These are phyloP conservation scores for Salix purpurea DNA, from an alignment of 345 rosid species.

Conservation along the genomic window DNA sequence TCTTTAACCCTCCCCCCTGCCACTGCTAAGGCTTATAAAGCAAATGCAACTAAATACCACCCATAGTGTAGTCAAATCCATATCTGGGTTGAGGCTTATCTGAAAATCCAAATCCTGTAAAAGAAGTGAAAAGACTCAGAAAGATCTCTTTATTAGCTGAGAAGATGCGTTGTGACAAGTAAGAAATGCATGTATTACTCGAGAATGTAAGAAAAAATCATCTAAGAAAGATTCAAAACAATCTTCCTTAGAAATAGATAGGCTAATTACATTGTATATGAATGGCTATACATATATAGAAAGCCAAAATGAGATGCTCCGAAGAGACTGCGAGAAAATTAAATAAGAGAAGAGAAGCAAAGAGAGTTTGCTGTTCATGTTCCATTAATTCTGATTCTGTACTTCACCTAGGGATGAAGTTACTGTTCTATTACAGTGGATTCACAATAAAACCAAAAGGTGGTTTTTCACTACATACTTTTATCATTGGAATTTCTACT, in stretches of 20 bases:
- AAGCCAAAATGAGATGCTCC: too few species aligned
- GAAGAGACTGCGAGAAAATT: too few species aligned
- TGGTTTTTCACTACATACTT: too few species aligned
- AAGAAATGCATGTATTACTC: background rate
- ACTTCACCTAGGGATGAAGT: too few species aligned
- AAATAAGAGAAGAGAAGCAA: too few species aligned
- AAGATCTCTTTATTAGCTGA: background rate
- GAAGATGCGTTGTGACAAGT: background rate
- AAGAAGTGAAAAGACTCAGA: background rate
- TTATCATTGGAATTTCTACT: too few species aligned
- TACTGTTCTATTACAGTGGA: too few species aligned
- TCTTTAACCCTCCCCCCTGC: background rate
- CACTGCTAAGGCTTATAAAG: constrained; percentile 1
- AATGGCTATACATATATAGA: too few species aligned
- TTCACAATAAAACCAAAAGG: too few species aligned
- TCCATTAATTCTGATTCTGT: too few species aligned
- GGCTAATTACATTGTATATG: too few species aligned
- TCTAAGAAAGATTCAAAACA: background rate
- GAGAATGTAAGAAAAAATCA: background rate
- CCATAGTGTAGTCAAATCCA: constrained; percentile 81
- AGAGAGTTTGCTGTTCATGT: too few species aligned
- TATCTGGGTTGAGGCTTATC: constrained; percentile 93
- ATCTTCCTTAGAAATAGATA: background rate
- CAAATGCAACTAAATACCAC: constrained; percentile 40
- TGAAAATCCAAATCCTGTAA: constrained; percentile 90